Percentiles rank a stretch among this genome's conserved stretches.
phyloP scores from a whole-genome alignment of 2,329 filamentous ascomycete genomes.

The Colletotrichum eleusines region DNA sequence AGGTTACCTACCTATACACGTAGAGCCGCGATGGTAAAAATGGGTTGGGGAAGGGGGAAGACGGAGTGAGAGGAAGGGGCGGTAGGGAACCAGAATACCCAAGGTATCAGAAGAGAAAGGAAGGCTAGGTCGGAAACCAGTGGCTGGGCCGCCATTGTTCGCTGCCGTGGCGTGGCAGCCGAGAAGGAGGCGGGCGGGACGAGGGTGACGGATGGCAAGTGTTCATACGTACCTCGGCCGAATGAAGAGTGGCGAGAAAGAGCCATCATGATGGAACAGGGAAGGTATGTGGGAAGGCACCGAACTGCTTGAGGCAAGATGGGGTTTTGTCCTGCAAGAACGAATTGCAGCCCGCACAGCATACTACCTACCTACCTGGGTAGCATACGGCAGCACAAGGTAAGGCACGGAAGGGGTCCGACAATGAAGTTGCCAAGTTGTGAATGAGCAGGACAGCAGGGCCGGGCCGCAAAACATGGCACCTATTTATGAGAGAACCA shows the following conservation, averaged over 20 bases:
- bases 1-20: no score
- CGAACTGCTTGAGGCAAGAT: background rate
- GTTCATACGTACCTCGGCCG: background rate
- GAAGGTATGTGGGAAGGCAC: background rate
- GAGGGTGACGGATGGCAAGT: conserved; percentile 3
- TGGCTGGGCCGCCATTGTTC: background rate
- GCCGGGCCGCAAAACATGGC: background rate
- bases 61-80: background rate
- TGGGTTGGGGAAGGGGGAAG: background rate
- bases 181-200: background rate
- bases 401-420: no score
- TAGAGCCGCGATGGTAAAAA: background rate
- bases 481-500: background rate
- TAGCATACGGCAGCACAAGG: no score
- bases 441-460: background rate
- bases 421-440: background rate
- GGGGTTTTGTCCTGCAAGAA: background rate
- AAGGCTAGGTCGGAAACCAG: background rate
- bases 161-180: background rate
- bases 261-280: conserved; percentile 10
- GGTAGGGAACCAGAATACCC: background rate
- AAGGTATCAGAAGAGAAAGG: background rate
- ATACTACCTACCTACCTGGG: background rate
- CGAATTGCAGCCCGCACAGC: background rate
- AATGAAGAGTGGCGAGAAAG: conserved; percentile 14